Percentiles rank a stretch among this genome's conserved stretches.
Evolutionary conservation across 2,329 filamentous ascomycete species (phyloP).

Genomic region (Pyrenochaeta sp.): DNA sequence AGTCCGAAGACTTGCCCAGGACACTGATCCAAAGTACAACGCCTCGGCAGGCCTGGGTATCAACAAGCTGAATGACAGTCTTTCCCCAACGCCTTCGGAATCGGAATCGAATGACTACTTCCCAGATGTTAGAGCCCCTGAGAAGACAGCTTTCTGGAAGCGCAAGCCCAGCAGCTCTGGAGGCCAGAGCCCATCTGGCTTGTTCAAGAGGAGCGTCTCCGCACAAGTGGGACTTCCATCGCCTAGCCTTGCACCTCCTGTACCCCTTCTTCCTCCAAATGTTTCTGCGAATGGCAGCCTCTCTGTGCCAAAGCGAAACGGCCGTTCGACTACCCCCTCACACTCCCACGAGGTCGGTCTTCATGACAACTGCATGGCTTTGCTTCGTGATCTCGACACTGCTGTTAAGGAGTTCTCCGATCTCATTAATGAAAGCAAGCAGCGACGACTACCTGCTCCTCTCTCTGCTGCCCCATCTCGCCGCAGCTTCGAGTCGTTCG

Average conservation of each 20-base stretch:
- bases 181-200: conserved; percentile 51
- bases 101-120: conserved; percentile 66
- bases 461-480: conserved; percentile 54
- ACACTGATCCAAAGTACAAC: conserved; percentile 74
- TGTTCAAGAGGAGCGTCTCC: conserved; percentile 61
- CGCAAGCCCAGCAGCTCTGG: conserved; percentile 73
- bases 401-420: conserved; percentile 84
- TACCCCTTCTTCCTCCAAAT: conserved; percentile 46
- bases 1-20: conserved; percentile 83
- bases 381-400: conserved; percentile 85
- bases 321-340: conserved; percentile 43
- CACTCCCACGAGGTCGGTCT: conserved; percentile 68
- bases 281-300: conserved; percentile 37
- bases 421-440: conserved; percentile 80
- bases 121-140: conserved; percentile 49
- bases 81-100: conserved; percentile 52
- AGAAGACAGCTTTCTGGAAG: conserved; percentile 88
- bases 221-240: conserved; percentile 62
- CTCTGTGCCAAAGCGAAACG: conserved; percentile 47
- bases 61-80: conserved; percentile 35
- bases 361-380: conserved; percentile 81
- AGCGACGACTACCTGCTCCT: conserved; percentile 69
- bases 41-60: conserved; percentile 47
- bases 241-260: conserved; percentile 46
- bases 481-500: conserved; percentile 80